Percentiles rank a stretch among this genome's conserved stretches.
phyloP scores from a whole-genome alignment of 768 basidiomycete genomes.

The Russula olivacea region DNA sequence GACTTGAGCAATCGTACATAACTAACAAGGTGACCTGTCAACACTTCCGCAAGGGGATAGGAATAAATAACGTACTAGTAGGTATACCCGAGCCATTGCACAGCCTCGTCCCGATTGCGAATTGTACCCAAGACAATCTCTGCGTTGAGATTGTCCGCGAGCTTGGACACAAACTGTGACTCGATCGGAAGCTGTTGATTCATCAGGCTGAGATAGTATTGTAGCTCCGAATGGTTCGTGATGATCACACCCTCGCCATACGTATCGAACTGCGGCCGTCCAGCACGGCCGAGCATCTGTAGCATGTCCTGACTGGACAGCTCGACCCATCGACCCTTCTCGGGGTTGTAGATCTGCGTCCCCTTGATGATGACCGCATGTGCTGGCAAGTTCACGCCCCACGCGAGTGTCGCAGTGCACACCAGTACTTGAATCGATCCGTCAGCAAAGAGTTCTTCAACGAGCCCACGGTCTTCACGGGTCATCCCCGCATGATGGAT shows the following conservation, averaged over 20 bases:
- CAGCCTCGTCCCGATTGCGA: constrained; percentile 92
- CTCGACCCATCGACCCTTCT: constrained; percentile 97
- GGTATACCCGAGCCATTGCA: constrained; percentile 95
- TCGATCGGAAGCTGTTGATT: constrained; percentile 99
- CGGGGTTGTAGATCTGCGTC: constrained; percentile 99
- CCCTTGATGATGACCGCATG: constrained; percentile 99
- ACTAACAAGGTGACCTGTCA: constrained; percentile 37
- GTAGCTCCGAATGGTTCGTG: constrained; percentile 94
- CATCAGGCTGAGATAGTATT: constrained; percentile 91
- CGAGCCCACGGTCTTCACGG: constrained; percentile 80
- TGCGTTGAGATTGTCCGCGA: constrained; percentile 95
- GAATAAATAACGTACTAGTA: constrained; percentile 45
- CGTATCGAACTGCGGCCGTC: constrained; percentile 95
- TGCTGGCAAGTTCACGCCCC: constrained; percentile 98
- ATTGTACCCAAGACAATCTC: constrained; percentile 95
- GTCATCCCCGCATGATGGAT: constrained; percentile 99
- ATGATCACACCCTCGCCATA: constrained; percentile 98
- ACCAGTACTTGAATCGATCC: constrained; percentile 91
- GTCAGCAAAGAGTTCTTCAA: constrained; percentile 92
- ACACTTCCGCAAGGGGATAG: constrained; percentile 9
- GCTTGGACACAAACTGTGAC: constrained; percentile 83
- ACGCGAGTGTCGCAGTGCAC: constrained; percentile 96
- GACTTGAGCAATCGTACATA: constrained; percentile 93
- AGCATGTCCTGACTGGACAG: constrained; percentile 92
- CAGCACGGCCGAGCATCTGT: constrained; percentile 98